Evolutionary conservation across 768 basidiomycete species (phyloP).

Genomic region (Hortiboletus campestris): DNA sequence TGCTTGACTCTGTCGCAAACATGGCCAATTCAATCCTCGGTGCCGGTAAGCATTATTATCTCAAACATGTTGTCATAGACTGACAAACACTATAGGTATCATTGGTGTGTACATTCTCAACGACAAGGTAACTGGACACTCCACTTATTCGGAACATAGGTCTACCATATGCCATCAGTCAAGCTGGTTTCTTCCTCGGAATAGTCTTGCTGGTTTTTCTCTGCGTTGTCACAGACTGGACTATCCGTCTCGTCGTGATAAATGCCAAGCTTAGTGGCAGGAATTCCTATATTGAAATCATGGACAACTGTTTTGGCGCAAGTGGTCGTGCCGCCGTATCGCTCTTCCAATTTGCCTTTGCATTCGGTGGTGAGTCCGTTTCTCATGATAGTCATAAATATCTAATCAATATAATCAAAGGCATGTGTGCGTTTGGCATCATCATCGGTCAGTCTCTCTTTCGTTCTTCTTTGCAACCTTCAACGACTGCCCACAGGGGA

Average conservation of each 20-base stretch:
- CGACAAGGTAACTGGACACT: neutral
- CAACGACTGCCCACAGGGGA: conserved; percentile 54
- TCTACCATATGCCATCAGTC: conserved; percentile 89
- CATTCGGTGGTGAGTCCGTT: conserved; percentile 76
- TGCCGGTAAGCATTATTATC: conserved; percentile 56
- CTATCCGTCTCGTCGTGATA: conserved; percentile 91
- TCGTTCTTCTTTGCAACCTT: neutral
- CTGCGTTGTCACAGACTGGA: conserved; percentile 93
- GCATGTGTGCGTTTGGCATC: conserved; percentile 98
- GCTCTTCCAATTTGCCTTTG: conserved; percentile 96
- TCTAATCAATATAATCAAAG: conserved; percentile 37
- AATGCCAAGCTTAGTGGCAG: conserved; percentile 96
- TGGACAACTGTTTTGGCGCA: conserved; percentile 89
- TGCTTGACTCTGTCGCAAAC: conserved; percentile 81
- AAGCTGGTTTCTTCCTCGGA: conserved; percentile 92
- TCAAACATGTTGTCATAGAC: conserved; percentile 10
- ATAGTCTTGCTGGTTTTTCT: conserved; percentile 77
- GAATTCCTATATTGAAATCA: conserved; percentile 90
- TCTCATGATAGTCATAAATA: neutral
- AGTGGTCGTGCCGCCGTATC: conserved; percentile 93
- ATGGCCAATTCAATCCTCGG: conserved; percentile 98
- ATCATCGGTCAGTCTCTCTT: conserved; percentile 60
- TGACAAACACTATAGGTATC: conserved; percentile 48
- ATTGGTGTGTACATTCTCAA: conserved; percentile 50
- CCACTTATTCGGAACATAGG: conserved; percentile 43